Evolutionary conservation across 2,329 filamentous ascomycete genomes (phyloP).

Genomic region (Cucurbitaria berberidis): DNA sequence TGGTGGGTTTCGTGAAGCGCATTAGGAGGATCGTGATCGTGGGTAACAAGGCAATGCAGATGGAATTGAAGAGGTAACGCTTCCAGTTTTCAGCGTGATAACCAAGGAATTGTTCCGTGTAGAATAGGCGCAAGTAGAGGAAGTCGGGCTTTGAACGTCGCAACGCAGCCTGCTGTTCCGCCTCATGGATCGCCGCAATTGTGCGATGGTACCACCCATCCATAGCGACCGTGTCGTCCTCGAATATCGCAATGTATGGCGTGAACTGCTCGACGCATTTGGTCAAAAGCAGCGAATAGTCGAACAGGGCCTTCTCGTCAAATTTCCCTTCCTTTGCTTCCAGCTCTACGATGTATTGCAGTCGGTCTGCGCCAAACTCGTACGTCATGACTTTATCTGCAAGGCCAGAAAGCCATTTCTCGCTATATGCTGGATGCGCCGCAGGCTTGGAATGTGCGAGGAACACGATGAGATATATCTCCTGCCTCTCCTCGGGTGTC

Average conservation of each 20-base stretch:
- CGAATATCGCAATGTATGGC: constrained; percentile 53
- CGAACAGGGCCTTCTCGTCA: constrained; percentile 52
- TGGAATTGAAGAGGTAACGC: constrained; percentile 46
- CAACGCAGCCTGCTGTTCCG: constrained; percentile 38
- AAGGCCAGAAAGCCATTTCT: constrained; percentile 51
- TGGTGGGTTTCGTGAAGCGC: constrained; percentile 23
- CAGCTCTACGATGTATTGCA: constrained; percentile 45
- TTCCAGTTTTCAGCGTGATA: constrained; percentile 55
- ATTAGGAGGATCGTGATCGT: constrained; percentile 36
- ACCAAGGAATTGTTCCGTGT: constrained; percentile 54
- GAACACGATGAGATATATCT: constrained; percentile 53
- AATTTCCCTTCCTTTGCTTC: constrained; percentile 36
- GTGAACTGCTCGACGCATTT: constrained; percentile 48
- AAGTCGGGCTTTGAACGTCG: constrained; percentile 35
- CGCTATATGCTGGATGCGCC: constrained; percentile 49
- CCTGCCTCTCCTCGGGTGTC: constrained; percentile 48
- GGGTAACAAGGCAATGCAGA: constrained; percentile 26
- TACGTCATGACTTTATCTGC: constrained; percentile 53
- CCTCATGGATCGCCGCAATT: constrained; percentile 43
- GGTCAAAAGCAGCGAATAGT: constrained; percentile 53
- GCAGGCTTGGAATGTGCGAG: constrained; percentile 53
- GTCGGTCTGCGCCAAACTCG: constrained; percentile 39
- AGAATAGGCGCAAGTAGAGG: constrained; percentile 56
- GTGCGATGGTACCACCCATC: constrained; percentile 57
- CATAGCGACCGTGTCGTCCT: constrained; percentile 56